Evolutionary conservation across 495 filamentous ascomycete species (phyloP).

Genomic region (Hyaloscypha hepaticicola): DNA sequence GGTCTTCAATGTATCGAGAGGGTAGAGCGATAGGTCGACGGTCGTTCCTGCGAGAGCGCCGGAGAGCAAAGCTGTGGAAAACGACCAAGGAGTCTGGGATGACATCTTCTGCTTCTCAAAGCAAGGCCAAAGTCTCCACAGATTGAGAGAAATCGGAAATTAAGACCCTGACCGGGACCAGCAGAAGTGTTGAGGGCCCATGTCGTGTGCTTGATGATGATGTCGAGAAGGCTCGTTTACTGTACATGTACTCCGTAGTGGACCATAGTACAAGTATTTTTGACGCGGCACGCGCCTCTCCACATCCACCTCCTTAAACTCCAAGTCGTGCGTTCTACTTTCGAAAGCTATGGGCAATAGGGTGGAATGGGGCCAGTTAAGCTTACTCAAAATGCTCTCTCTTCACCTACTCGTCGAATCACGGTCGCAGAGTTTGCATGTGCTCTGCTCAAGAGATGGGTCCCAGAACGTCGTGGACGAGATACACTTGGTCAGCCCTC

Average conservation of each 20-base stretch:
- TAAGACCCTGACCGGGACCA: constrained; percentile 23
- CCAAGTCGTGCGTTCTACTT: not conserved
- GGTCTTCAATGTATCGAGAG: constrained; percentile 89
- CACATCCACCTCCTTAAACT: too few relatives aligned
- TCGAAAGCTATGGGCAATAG: not conserved
- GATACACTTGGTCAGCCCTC: constrained; percentile 5
- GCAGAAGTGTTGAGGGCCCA: constrained; percentile 9
- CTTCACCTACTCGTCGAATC: constrained; percentile 8
- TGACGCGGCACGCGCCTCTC: constrained; percentile 3
- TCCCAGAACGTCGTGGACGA: not conserved
- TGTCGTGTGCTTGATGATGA: constrained; percentile 13
- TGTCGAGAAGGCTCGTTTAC: constrained; percentile 16
- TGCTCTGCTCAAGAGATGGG: constrained; percentile 5
- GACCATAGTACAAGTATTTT: too few relatives aligned
- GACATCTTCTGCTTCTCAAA: constrained; percentile 7
- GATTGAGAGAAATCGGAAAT: not conserved
- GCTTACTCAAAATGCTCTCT: not conserved
- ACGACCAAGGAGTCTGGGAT: constrained; percentile 35
- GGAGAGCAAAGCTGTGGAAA: constrained; percentile 58
- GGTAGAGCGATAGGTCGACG: constrained; percentile 87
- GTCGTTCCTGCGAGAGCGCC: constrained; percentile 83
- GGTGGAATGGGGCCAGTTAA: constrained; percentile 8
- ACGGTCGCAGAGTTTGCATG: constrained; percentile 17
- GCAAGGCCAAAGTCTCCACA: not conserved
- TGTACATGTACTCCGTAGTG: too few relatives aligned